Percentiles rank a stretch among this genome's conserved stretches.
Conservation (phyloP, 1,139 yeast species). For the Lodderomyces beijingensis region DNA sequence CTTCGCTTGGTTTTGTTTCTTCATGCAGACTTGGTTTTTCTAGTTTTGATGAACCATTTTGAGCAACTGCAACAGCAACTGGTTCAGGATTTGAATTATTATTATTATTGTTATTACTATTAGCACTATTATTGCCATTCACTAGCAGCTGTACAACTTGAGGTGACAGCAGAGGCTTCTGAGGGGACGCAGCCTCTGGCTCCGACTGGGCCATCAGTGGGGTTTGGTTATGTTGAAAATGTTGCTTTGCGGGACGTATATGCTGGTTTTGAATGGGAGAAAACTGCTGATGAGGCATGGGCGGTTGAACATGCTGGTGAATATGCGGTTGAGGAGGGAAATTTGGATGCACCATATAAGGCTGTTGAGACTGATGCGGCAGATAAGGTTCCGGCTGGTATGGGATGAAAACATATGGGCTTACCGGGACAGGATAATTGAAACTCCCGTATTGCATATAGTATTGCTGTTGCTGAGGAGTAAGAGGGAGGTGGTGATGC, state of each 20-base stretch:
- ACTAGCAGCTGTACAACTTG: too few relatives aligned
- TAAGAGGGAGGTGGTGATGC: background rate
- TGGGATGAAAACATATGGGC: conserved; percentile 8
- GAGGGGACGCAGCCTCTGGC: too few relatives aligned
- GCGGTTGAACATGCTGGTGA: conserved; percentile 3
- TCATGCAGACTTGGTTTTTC: background rate
- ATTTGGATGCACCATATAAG: conserved; percentile 5
- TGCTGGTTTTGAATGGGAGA: conserved; percentile 1
- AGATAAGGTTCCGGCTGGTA: conserved; percentile 9
- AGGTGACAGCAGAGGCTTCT: too few relatives aligned
- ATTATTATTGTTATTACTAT: too few relatives aligned
- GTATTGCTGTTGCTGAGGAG: conserved; percentile 18
- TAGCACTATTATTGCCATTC: too few relatives aligned
- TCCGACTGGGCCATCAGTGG: too few relatives aligned
- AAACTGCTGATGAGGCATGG: conserved; percentile 7
- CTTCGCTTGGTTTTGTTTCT: background rate
- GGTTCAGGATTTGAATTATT: too few relatives aligned
- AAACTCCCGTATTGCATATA: conserved; percentile 16
- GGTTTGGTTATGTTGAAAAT: background rate
- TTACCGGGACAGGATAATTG: conserved; percentile 14
- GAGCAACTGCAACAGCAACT: too few relatives aligned
- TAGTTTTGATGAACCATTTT: too few relatives aligned
- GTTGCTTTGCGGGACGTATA: conserved; percentile 1
- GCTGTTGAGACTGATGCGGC: conserved; percentile 6
- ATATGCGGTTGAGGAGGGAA: conserved; percentile 4